A percentile compares a stretch with the other conserved stretches of the same genome.
Conservation (phyloP, 257 asterid species). For the Verbascum thapsus region DNA sequence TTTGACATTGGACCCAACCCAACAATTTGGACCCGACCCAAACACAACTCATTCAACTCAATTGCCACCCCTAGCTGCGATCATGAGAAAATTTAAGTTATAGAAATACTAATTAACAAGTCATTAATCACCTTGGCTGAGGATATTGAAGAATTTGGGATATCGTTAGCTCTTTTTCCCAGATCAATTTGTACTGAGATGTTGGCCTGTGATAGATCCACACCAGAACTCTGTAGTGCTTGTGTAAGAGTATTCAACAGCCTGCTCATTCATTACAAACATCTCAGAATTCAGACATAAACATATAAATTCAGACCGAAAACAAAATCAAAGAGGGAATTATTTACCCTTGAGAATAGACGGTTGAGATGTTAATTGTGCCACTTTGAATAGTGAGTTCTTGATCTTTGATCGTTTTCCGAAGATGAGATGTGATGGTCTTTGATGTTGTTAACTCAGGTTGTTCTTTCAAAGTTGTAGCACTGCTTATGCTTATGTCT, state of each 20-base stretch:
- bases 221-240: conserved; percentile 84
- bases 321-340: too few species aligned
- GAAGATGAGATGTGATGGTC: conserved; percentile 46
- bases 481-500: conserved; percentile 54
- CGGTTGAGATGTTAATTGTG: conserved; percentile 71
- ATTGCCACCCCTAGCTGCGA: too few species aligned
- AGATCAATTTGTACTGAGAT: conserved; percentile 89
- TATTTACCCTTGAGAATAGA: conserved; percentile 86
- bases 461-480: conserved; percentile 54
- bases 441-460: conserved; percentile 46
- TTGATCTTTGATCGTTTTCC: conserved; percentile 52
- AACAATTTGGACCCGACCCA: too few species aligned
- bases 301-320: too few species aligned
- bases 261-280: conserved; percentile 43
- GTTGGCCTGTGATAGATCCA: conserved; percentile 79
- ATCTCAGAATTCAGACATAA: too few species aligned
- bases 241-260: conserved; percentile 72
- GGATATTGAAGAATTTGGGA: conserved; percentile 52
- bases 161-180: conserved; percentile 58
- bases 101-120: neutral
- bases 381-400: conserved; percentile 69
- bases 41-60: too few species aligned
- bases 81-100: neutral
- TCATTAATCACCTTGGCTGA: conserved; percentile 51
- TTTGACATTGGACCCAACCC: too few species aligned